Conservation (phyloP, 495 filamentous ascomycete species). For the Hyaloscypha hepaticicola region DNA sequence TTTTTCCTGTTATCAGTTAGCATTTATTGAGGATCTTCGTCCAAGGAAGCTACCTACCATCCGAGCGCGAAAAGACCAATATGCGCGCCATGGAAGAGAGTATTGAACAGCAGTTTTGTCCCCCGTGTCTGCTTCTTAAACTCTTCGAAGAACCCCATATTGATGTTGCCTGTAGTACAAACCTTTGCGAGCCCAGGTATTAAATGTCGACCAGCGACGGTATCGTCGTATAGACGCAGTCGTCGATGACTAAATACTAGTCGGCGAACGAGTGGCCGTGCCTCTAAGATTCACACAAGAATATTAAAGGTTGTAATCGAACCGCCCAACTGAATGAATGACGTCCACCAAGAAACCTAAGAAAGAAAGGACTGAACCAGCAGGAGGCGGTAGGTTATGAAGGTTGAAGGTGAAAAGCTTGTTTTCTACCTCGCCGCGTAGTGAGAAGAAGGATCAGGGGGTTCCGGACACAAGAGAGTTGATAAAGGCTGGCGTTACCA, state of each 20-base stretch:
- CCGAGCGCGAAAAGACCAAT: slow-evolving; percentile 78
- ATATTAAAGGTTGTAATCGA: slow-evolving; percentile 23
- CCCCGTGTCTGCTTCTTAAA: slow-evolving; percentile 60
- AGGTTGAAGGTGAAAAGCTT: slow-evolving; percentile 43
- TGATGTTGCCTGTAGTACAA: slow-evolving; percentile 7
- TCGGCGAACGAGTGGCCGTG: slow-evolving; percentile 21
- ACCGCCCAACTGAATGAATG: slow-evolving; percentile 26
- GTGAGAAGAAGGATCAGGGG: slow-evolving; percentile 19
- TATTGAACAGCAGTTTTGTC: slow-evolving; percentile 74
- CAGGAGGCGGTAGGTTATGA: slow-evolving; percentile 45
- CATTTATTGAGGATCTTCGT: not conserved
- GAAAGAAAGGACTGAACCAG: slow-evolving; percentile 60
- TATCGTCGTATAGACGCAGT: slow-evolving; percentile 26
- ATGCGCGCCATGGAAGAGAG: slow-evolving; percentile 83
- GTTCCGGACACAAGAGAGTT: slow-evolving; percentile 15
- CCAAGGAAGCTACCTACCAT: slow-evolving; percentile 62
- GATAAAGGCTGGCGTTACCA: slow-evolving; percentile 11
- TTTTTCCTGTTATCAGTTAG: slow-evolving; percentile 61
- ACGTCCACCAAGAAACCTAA: slow-evolving; percentile 42
- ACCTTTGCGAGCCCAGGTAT: slow-evolving; percentile 19
- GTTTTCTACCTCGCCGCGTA: slow-evolving; percentile 25
- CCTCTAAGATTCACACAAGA: slow-evolving; percentile 5
- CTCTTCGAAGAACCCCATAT: slow-evolving; percentile 18
- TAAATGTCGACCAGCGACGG: slow-evolving; percentile 48
- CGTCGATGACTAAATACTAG: slow-evolving; percentile 18